A percentile compares a stretch with the other conserved stretches of the same genome.
Conservation (phyloP, 768 basidiomycete species). For the Termitomyces sp. region DNA sequence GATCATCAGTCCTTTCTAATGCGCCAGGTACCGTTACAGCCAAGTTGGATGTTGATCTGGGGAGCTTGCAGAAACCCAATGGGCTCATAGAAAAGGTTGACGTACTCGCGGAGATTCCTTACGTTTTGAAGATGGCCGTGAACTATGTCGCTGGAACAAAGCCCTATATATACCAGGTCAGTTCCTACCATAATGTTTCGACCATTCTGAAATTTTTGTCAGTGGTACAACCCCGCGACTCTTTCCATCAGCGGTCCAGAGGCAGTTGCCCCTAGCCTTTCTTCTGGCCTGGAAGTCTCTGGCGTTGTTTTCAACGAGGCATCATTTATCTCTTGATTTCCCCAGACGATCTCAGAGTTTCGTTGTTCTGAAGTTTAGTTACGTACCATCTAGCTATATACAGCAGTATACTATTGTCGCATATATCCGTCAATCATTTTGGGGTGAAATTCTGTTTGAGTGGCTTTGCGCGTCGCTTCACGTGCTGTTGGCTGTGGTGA, state of each 20-base stretch:
- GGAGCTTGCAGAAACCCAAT: slow-evolving; percentile 48
- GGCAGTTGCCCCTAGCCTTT: slow-evolving; percentile 30
- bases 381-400: slow-evolving; percentile 26
- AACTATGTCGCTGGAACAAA: slow-evolving; percentile 92
- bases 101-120: slow-evolving; percentile 82
- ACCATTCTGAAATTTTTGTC: not conserved
- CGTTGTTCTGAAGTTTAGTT: not conserved
- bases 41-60: slow-evolving; percentile 51
- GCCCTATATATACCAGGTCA: slow-evolving; percentile 90
- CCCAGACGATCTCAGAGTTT: not conserved
- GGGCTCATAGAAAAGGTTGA: slow-evolving; percentile 93
- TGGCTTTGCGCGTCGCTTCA: not conserved
- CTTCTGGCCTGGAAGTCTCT: slow-evolving; percentile 42
- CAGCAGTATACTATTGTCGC: slow-evolving; percentile 21
- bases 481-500: not conserved
- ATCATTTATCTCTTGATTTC: slow-evolving; percentile 68
- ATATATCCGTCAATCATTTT: not conserved
- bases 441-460: not conserved
- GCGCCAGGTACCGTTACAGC: slow-evolving; percentile 52
- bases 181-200: slow-evolving; percentile 13
- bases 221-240: slow-evolving; percentile 46
- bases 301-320: slow-evolving; percentile 86
- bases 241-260: slow-evolving; percentile 40
- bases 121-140: slow-evolving; percentile 86
- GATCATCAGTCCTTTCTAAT: slow-evolving; percentile 50